These are phyloP conservation scores for Collybia nuda DNA, from an alignment of 768 basidiomycete species.

Conservation along the genomic window DNA sequence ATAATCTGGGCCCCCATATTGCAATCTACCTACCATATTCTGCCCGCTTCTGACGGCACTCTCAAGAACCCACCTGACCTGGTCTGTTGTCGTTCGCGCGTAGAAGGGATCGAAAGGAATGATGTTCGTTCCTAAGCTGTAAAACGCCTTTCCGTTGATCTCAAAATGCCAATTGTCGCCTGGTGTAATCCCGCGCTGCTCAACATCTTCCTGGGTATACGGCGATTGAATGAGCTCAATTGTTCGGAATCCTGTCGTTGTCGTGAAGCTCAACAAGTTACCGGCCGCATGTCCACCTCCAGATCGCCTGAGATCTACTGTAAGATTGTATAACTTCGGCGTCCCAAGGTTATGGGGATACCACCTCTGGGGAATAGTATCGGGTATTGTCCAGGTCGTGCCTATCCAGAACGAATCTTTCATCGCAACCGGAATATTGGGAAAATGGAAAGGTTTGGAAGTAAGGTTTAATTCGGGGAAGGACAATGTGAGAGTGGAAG, in stretches of 20 bases:
- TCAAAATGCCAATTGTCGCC: slow-evolving; percentile 64
- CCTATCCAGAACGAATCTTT: slow-evolving; percentile 38
- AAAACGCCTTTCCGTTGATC: slow-evolving; percentile 57
- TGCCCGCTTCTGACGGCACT: slow-evolving; percentile 55
- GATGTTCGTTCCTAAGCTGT: slow-evolving; percentile 55
- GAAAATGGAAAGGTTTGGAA: slow-evolving; percentile 30
- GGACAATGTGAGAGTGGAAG: slow-evolving; percentile 38
- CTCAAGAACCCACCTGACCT: slow-evolving; percentile 56
- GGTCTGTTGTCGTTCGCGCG: slow-evolving; percentile 45
- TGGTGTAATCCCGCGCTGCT: slow-evolving; percentile 48
- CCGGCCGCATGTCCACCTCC: slow-evolving; percentile 2
- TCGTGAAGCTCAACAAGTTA: slow-evolving; percentile 34
- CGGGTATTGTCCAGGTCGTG: slow-evolving; percentile 45
- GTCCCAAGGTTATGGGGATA: slow-evolving; percentile 55
- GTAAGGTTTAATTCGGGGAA: slow-evolving; percentile 46
- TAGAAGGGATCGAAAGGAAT: slow-evolving; percentile 66
- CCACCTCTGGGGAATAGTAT: slow-evolving; percentile 48
- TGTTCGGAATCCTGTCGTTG: slow-evolving; percentile 57
- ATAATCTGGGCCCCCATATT: not conserved
- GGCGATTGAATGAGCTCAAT: slow-evolving; percentile 49
- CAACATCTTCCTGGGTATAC: slow-evolving; percentile 44
- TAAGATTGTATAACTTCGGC: slow-evolving; percentile 55
- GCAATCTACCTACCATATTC: slow-evolving; percentile 48
- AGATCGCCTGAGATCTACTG: slow-evolving; percentile 34
- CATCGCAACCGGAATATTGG: slow-evolving; percentile 17